A percentile compares a stretch with the other conserved stretches of the same genome.
Evolutionary conservation across 2,329 filamentous ascomycete genomes (phyloP).

Genomic region (Penicillium sp.): DNA sequence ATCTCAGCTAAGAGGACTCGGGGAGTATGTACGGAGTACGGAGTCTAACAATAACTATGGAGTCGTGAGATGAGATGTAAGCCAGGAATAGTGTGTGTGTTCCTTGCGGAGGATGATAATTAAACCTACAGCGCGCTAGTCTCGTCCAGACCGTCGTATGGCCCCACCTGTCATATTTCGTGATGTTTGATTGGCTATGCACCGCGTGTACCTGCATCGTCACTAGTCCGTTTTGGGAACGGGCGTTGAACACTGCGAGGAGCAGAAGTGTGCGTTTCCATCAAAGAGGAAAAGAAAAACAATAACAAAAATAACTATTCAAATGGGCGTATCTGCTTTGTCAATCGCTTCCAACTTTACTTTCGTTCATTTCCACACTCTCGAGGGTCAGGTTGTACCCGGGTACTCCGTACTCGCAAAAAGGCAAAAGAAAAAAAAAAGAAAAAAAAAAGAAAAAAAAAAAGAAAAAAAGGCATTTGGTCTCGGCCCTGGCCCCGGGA

Average conservation of each 20-base stretch:
- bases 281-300: not conserved
- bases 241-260: not conserved
- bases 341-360: too few relatives aligned
- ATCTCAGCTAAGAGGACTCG: not conserved
- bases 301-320: not conserved
- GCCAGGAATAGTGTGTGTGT: not conserved
- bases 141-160: constrained; percentile 12
- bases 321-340: not conserved
- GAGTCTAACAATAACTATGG: not conserved
- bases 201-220: constrained; percentile 16
- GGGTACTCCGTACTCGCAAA: not conserved
- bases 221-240: not conserved
- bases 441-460: not conserved
- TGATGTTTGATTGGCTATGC: constrained; percentile 6
- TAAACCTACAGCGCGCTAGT: constrained; percentile 21
- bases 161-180: constrained; percentile 9
- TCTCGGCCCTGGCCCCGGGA: constrained; percentile 9
- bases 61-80: not conserved
- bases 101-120: constrained; percentile 9
- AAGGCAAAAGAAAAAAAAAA: not conserved
- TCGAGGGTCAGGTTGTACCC: not conserved
- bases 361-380: not conserved
- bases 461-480: not conserved
- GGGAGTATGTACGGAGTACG: too few relatives aligned
- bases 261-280: not conserved